These are phyloP conservation scores for Rhododendron henanense DNA, from an alignment of 148 eudicot genomes.

Conservation along the genomic window DNA sequence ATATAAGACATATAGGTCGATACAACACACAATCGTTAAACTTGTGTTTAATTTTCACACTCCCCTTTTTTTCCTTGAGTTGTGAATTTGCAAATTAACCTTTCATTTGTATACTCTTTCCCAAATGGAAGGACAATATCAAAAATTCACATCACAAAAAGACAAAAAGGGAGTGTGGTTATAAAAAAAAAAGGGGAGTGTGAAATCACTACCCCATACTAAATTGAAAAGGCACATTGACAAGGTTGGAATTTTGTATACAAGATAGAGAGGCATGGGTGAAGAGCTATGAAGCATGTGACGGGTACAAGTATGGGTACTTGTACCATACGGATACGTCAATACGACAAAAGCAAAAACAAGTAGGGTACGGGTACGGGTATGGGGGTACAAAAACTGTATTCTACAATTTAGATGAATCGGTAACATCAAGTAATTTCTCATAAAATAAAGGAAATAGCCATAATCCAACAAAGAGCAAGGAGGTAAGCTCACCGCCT, in stretches of 20 bases:
- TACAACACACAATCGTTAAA: background rate
- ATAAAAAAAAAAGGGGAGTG: too few relatives aligned
- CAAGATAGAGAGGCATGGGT: background rate
- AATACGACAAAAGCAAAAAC: too few relatives aligned
- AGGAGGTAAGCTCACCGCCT: too few relatives aligned
- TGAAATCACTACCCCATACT: too few relatives aligned
- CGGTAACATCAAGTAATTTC: background rate
- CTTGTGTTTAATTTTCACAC: constrained; percentile 4
- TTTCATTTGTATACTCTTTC: too few relatives aligned
- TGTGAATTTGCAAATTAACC: too few relatives aligned
- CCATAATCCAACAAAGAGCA: background rate
- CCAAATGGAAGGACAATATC: too few relatives aligned
- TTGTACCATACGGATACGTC: background rate
- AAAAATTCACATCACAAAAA: too few relatives aligned
- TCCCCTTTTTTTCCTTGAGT: too few relatives aligned
- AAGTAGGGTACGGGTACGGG: background rate
- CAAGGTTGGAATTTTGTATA: background rate
- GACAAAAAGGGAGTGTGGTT: too few relatives aligned
- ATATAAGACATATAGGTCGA: background rate
- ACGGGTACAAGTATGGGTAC: background rate
- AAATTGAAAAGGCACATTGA: background rate
- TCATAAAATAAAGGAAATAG: background rate
- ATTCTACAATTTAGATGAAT: background rate
- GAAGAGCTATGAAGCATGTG: background rate
- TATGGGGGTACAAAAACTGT: background rate